Conservation (phyloP, 768 basidiomycete species). For the Hypholoma sublateritium region DNA sequence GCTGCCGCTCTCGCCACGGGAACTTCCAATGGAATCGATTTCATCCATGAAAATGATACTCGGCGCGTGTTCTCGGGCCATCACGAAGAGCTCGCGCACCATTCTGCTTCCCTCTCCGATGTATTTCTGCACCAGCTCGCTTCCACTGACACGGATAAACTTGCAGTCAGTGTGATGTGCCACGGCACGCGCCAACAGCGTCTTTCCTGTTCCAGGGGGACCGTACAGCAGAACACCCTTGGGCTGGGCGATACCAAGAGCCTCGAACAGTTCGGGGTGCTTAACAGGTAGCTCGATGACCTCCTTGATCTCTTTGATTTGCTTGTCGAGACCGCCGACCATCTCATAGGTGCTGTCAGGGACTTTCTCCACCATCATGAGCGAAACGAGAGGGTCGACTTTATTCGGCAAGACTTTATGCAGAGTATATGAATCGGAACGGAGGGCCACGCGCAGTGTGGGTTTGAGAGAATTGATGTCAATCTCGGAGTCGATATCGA, state of each 20-base stretch:
- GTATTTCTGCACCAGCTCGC: slow-evolving; percentile 96
- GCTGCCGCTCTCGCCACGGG: slow-evolving; percentile 88
- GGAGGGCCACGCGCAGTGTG: slow-evolving; percentile 89
- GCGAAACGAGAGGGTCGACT: slow-evolving; percentile 95
- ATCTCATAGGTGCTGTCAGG: slow-evolving; percentile 99
- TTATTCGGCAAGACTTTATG: slow-evolving; percentile 98
- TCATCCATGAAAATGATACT: slow-evolving; percentile 99
- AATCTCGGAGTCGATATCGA: slow-evolving; percentile 89
- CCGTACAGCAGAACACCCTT: slow-evolving; percentile 96
- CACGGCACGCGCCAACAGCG: slow-evolving; percentile 90
- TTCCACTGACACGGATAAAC: slow-evolving; percentile 94
- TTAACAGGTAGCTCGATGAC: slow-evolving; percentile 98
- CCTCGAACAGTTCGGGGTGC: slow-evolving; percentile 95
- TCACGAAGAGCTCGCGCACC: slow-evolving; percentile 97
- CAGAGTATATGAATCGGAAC: slow-evolving; percentile 94
- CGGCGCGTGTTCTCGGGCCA: slow-evolving; percentile 97
- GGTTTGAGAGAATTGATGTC: slow-evolving; percentile 79
- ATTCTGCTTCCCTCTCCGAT: slow-evolving; percentile 96
- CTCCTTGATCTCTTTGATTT: slow-evolving; percentile 97
- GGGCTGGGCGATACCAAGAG: slow-evolving; percentile 94
- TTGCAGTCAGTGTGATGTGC: slow-evolving; percentile 98
- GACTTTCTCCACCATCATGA: slow-evolving; percentile 99
- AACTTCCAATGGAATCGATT: slow-evolving; percentile 96
- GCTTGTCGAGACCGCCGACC: slow-evolving; percentile 98
- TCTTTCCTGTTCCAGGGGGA: slow-evolving; percentile 96